Evolutionary conservation across 371 early-diverging fungal species (phyloP), one percentile per base, ranked within the genome.

Genomic region (Rhizopus stolonifer): DNA sequence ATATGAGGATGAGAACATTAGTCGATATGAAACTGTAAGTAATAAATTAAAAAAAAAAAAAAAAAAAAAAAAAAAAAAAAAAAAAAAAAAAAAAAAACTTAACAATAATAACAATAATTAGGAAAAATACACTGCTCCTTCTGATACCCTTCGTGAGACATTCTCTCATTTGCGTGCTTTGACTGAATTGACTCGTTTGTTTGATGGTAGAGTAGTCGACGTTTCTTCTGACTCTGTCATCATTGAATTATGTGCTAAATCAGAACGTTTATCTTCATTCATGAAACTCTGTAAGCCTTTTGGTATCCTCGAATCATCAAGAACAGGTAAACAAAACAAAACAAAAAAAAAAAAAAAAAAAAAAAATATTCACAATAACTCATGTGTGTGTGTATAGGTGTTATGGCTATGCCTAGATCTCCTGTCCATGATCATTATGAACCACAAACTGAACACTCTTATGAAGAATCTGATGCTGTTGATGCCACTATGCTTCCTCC

Each of bases 351-450:
- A 4, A 22, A 11, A 33, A 22, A 19, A 36, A 15, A 36, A 14
- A 1, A 4, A 22, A 33, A 17, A 26, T 36, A 4, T 5, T n/a
- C n/a, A 17, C 10, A 47, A 9, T 26, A 14, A 14, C 34, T 45
- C 5, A 17, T 46, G 29, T 29, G 32, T 22, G 24, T 42, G 31
- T 23, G 9, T 19, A 6, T 66, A 85, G 88, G 91, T 53, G 77
- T 88, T 65, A 95, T 98, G 95, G 95, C 94, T 26, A 91, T 98
- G 88, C 92, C 96, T 9, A 80, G 96, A 38, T 88, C 91, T 32
- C 89, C 87, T 43, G 79, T 92, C 38, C 85, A 83, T 49, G 87
- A 88, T 48, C 62, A 79, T 50, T 79, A 86, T 54, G 89, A 86
- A 55, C 74, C 81, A 38, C 80, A 78, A 38, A 70, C 77, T 38